phyloP scores from a whole-genome alignment of 805 yeast genomes.

The Cyberlindnera petersonii region DNA sequence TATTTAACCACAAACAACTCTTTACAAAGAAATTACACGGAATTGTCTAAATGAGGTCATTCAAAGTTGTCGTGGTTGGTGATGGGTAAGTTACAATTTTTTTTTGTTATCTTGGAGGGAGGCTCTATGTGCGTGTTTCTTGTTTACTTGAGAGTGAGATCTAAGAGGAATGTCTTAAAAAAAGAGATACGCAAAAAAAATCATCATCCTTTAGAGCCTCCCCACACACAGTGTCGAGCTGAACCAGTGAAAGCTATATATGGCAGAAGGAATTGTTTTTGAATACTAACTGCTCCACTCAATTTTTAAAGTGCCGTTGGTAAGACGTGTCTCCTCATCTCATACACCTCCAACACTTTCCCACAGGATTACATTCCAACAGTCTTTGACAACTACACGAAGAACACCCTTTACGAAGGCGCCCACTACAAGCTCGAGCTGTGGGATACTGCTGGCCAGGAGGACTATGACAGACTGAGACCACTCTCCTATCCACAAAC shows the following conservation, averaged over 20 bases:
- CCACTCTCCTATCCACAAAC: slow-evolving; percentile 92
- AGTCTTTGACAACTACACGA: slow-evolving; percentile 88
- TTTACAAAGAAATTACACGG: too few species aligned
- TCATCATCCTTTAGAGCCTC: too few species aligned
- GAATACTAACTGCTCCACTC: slow-evolving; percentile 4
- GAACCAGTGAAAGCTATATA: too few species aligned
- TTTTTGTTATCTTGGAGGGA: neutral
- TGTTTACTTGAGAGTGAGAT: too few species aligned
- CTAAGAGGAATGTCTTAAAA: too few species aligned
- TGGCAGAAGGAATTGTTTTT: neutral
- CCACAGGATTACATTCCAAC: slow-evolving; percentile 94
- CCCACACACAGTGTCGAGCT: too few species aligned
- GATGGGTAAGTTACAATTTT: slow-evolving; percentile 55
- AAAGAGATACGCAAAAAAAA: too few species aligned
- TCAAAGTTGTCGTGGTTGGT: slow-evolving; percentile 91
- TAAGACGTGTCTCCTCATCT: slow-evolving; percentile 81
- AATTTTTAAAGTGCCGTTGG: slow-evolving; percentile 71
- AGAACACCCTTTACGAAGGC: slow-evolving; percentile 77
- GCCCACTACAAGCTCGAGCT: slow-evolving; percentile 80
- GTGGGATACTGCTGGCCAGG: slow-evolving; percentile 97
- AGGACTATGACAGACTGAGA: slow-evolving; percentile 84
- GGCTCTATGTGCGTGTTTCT: neutral
- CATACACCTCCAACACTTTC: slow-evolving; percentile 88
- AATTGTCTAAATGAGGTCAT: slow-evolving; percentile 59
- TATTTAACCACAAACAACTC: too few species aligned